Conservation (phyloP, 2,329 filamentous ascomycete species). For the Colletotrichum falcatum region DNA sequence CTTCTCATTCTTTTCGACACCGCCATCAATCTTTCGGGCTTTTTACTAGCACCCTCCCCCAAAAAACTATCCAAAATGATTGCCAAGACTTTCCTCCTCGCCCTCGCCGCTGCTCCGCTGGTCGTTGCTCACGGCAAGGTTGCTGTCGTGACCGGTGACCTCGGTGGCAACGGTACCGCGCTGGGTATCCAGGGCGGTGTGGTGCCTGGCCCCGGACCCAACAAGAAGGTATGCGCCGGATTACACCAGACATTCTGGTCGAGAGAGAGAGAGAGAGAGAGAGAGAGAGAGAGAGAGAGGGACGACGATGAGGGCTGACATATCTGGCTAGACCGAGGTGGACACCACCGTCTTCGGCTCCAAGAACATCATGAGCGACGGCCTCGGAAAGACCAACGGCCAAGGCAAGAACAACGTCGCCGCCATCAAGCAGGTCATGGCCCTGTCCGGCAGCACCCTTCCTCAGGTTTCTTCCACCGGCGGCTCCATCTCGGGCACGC, state of each 20-base stretch:
- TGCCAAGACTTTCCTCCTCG: slow-evolving; percentile 41
- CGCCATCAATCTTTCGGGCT: no score
- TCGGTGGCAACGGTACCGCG: slow-evolving; percentile 54
- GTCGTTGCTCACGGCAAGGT: slow-evolving; percentile 49
- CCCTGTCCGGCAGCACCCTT: slow-evolving; percentile 52
- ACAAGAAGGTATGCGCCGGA: slow-evolving; percentile 46
- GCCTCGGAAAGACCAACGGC: slow-evolving; percentile 53
- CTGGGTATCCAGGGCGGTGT: slow-evolving; percentile 53
- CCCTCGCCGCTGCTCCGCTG: slow-evolving; percentile 45
- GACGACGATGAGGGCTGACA: neutral
- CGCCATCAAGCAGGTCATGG: slow-evolving; percentile 50
- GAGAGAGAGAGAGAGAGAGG: no score
- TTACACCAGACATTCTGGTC: neutral
- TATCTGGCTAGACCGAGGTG: slow-evolving; percentile 51
- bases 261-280: no score
- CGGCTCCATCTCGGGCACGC: slow-evolving; percentile 51
- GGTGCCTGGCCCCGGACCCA: slow-evolving; percentile 55
- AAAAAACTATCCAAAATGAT: slow-evolving; percentile 42
- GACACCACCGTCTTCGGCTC: slow-evolving; percentile 59
- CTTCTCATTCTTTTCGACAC: neutral
- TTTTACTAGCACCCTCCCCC: no score
- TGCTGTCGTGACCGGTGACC: slow-evolving; percentile 46
- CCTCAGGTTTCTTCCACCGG: slow-evolving; percentile 53
- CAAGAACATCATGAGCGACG: slow-evolving; percentile 51
- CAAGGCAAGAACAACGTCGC: slow-evolving; percentile 52